Base-by-base conservation (phyloP, 2,329 filamentous ascomycete species). In the Aspergillus latus region DNA sequence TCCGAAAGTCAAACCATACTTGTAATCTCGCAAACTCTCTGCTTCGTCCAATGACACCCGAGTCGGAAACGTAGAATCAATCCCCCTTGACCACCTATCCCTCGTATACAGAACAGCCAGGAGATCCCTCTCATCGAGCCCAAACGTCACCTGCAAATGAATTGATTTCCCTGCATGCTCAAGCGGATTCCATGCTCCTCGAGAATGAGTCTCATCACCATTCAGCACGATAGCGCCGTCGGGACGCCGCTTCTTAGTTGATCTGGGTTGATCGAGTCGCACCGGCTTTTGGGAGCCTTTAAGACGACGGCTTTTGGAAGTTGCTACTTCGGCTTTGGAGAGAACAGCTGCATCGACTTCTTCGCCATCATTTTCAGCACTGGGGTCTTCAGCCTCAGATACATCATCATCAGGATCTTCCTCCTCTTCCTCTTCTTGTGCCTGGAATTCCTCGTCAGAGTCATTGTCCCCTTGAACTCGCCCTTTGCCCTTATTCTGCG, bases 21-120 rank as follows among this genome's bases (percentile, higher is more conserved):
- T 73, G 68, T 65, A 78, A 66, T 63, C 63, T 52, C 58, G 61
- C 70, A 64, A 58, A 51, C 34, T 59, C 54, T 61, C 63, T 61
- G 59, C 62, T 49, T 59, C 59, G 46, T 71, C 65, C 59, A 78
- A 60, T 13, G 70, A 72, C 39, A 64, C 63, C 8, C 78, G 75
- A 54, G 72, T 78, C 3, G 83, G 84, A 42, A 85, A 72, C 2
- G 78, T 79, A 9, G 77, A 72, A 58, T 85, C 78, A 8, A 73
- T 60, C 0, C 71, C 71, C 30, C 64, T 59, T 29, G 58, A 66
- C 83, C 83, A 86, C 47, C 74, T 73, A 53, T 82, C 78, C 52
- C 80, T 74, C 13, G 78, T 76, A 59, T 74, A 71, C 5, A 82
- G 56, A 4, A 80, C 68, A 8, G 78, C 74, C 15, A 74, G 68